Percentiles rank a stretch among this genome's conserved stretches.
phyloP scores from a whole-genome alignment of 2,329 filamentous ascomycete species.

The Cladosporium cucumerinum region DNA sequence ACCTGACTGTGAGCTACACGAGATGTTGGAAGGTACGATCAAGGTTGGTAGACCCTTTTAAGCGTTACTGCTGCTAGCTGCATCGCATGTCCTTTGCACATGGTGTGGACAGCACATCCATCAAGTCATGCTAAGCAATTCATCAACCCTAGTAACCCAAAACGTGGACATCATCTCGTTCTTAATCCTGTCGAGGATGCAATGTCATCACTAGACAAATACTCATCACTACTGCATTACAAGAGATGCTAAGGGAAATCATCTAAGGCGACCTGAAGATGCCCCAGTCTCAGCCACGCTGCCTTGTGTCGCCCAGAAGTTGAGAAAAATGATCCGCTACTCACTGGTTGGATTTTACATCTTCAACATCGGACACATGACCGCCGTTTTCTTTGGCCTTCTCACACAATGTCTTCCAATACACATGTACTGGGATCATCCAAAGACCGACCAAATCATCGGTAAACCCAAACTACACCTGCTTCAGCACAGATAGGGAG shows the following conservation, averaged over 20 bases:
- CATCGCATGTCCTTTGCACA: not conserved
- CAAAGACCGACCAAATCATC: slow-evolving; percentile 21
- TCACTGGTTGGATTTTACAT: slow-evolving; percentile 35
- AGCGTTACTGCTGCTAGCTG: not conserved
- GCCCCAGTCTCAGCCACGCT: not conserved
- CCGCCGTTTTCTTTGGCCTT: slow-evolving; percentile 35
- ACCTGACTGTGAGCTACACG: not conserved
- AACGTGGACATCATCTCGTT: too few species aligned
- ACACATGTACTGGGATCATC: slow-evolving; percentile 18
- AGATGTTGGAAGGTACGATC: not conserved
- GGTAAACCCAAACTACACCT: slow-evolving; percentile 29
- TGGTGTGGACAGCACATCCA: too few species aligned
- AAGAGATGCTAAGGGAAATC: too few species aligned
- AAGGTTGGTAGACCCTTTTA: not conserved
- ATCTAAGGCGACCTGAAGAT: not conserved
- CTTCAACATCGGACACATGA: slow-evolving; percentile 32
- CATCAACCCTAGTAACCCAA: too few species aligned
- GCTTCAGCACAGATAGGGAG: slow-evolving; percentile 28
- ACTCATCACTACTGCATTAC: too few species aligned
- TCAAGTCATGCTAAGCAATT: too few species aligned
- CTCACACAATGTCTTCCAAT: slow-evolving; percentile 37
- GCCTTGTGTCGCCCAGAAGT: not conserved
- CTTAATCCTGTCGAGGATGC: too few species aligned
- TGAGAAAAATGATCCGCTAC: slow-evolving; percentile 29
- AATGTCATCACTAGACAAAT: too few species aligned